Percentiles rank a stretch among this genome's conserved stretches.
These are phyloP conservation scores for Amphicarpaea edgeworthii DNA, from an alignment of 306 rosid genomes.

Conservation along the genomic window DNA sequence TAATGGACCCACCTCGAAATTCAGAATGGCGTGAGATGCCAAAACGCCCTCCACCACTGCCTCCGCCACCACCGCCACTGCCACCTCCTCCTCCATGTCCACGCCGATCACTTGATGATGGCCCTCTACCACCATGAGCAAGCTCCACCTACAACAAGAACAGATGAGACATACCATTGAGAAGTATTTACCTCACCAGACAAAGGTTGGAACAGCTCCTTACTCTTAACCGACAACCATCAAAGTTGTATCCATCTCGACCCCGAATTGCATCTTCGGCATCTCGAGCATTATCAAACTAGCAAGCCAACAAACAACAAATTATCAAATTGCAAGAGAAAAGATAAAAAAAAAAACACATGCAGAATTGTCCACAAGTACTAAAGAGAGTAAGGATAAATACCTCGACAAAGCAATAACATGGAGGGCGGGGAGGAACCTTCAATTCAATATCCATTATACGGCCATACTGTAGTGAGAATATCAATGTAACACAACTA, in stretches of 20 bases:
- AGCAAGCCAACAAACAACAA: slow-evolving; percentile 40
- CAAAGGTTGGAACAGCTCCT: slow-evolving; percentile 16
- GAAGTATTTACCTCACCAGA: background rate
- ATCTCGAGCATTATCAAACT: slow-evolving; percentile 97
- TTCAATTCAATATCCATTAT: slow-evolving; percentile 92
- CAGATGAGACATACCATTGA: slow-evolving; percentile 17
- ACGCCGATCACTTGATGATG: slow-evolving; percentile 92
- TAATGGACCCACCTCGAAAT: slow-evolving; percentile 70
- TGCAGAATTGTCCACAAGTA: background rate
- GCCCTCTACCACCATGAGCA: slow-evolving; percentile 99
- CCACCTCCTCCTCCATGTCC: slow-evolving; percentile 67
- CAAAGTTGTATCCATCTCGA: slow-evolving; percentile 98
- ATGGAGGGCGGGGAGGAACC: slow-evolving; percentile 97
- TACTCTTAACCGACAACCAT: slow-evolving; percentile 98
- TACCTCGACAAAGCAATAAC: slow-evolving; percentile 99
- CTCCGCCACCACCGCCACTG: slow-evolving; percentile 51
- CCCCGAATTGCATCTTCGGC: slow-evolving; percentile 97
- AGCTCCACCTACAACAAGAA: slow-evolving; percentile 84
- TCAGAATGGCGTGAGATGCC: slow-evolving; percentile 96
- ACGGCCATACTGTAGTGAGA: slow-evolving; percentile 88
- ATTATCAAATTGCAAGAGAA: background rate
- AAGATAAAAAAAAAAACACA: background rate
- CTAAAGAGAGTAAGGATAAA: background rate
- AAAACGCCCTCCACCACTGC: slow-evolving; percentile 70
- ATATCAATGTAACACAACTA: slow-evolving; percentile 34